Evolutionary conservation across 1,139 yeast species (phyloP).

Genomic region (Nakaseomyces kungkrabaensis): DNA sequence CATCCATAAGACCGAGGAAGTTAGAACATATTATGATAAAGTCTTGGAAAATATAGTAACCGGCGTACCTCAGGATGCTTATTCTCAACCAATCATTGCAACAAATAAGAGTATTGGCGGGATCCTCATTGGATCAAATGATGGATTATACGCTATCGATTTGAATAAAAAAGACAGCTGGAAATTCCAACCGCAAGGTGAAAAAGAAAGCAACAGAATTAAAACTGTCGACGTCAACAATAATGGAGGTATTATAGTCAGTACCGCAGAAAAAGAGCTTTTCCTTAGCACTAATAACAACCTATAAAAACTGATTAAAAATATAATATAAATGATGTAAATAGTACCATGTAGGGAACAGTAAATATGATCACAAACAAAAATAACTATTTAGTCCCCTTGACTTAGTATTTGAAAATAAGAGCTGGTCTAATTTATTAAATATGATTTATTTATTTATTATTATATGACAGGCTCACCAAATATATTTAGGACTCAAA

Average conservation of each 20-base stretch:
- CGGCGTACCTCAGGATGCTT: slow-evolving; percentile 61
- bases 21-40: slow-evolving; percentile 31
- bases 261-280: background rate
- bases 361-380: no score
- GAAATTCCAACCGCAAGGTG: slow-evolving; percentile 16
- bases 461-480: background rate
- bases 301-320: no score
- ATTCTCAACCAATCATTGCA: slow-evolving; percentile 43
- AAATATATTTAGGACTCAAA: background rate
- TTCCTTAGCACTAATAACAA: background rate
- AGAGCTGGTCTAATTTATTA: no score
- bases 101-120: slow-evolving; percentile 39
- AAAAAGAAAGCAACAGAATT: background rate
- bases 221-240: background rate
- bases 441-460: no score
- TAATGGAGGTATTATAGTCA: background rate
- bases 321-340: no score
- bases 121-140: slow-evolving; percentile 62
- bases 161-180: slow-evolving; percentile 32
- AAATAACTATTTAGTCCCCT: no score
- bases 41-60: slow-evolving; percentile 52
- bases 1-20: background rate
- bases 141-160: slow-evolving; percentile 55
- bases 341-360: no score
- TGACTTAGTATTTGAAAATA: no score